Conservation (phyloP, 1,284 basidiomycete species). For the Ganoderma lucidum region DNA sequence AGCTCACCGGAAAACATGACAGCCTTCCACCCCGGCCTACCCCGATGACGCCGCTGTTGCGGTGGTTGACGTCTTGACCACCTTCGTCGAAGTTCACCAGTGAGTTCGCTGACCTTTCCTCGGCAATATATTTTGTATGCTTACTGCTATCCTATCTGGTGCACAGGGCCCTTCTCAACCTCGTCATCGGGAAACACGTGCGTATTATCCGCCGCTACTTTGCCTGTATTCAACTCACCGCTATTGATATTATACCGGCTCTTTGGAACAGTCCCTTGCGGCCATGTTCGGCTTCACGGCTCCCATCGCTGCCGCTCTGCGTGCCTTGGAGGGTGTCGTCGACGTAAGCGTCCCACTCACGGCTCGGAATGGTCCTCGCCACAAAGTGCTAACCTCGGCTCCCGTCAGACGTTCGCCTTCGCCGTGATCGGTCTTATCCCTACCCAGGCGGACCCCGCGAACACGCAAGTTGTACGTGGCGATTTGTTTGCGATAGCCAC, state of each 20-base stretch:
- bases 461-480: constrained; percentile 1
- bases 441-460: neutral
- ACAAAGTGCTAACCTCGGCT: no score
- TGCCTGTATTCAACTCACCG: neutral
- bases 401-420: constrained; percentile 2
- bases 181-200: constrained; percentile 7
- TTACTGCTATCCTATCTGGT: neutral
- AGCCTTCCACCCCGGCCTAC: constrained; percentile 1
- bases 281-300: neutral
- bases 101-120: neutral
- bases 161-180: neutral
- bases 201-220: neutral
- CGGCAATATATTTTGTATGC: neutral
- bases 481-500: neutral
- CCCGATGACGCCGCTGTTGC: neutral
- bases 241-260: no score
- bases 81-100: constrained; percentile 7
- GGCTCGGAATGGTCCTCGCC: neutral
- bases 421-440: constrained; percentile 2
- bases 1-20: neutral
- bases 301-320: constrained; percentile 6
- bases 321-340: neutral
- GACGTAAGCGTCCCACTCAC: neutral
- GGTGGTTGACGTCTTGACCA: constrained; percentile 10
- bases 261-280: neutral